phyloP scores from a whole-genome alignment of 129 eudicot species.

The Flaveria linearis region DNA sequence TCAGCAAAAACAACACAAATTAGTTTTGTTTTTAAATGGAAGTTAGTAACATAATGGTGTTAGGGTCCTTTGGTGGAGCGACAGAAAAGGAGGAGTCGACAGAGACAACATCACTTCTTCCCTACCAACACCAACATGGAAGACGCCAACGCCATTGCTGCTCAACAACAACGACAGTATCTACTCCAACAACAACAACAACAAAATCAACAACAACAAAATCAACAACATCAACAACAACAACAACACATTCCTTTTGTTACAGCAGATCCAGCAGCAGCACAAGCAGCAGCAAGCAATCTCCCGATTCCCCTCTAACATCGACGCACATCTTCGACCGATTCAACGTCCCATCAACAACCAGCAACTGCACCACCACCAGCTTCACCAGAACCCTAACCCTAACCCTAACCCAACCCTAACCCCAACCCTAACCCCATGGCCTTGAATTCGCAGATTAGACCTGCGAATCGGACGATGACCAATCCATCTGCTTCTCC shows the following conservation, averaged over 20 bases:
- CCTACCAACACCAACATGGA: slow-evolving; percentile 5
- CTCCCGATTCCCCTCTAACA: slow-evolving; percentile 86
- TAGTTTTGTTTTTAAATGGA: no score
- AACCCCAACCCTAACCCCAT: slow-evolving; percentile 33
- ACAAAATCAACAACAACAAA: slow-evolving; percentile 29
- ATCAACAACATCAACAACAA: slow-evolving; percentile 19
- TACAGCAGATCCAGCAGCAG: slow-evolving; percentile 44
- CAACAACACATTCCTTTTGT: slow-evolving; percentile 33
- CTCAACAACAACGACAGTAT: slow-evolving; percentile 35
- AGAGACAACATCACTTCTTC: background rate
- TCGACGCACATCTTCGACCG: slow-evolving; percentile 76
- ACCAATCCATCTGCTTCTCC: slow-evolving; percentile 35
- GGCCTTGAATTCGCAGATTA: slow-evolving; percentile 29
- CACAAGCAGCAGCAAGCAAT: slow-evolving; percentile 61
- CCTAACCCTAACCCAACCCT: slow-evolving; percentile 46
- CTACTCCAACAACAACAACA: slow-evolving; percentile 31
- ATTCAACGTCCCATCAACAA: slow-evolving; percentile 28
- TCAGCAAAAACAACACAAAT: no score
- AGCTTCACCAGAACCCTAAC: slow-evolving; percentile 12
- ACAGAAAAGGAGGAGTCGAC: slow-evolving; percentile 18
- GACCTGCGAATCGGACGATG: slow-evolving; percentile 25
- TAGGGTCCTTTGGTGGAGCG: background rate
- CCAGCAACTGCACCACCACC: slow-evolving; percentile 26
- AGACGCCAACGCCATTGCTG: slow-evolving; percentile 7
- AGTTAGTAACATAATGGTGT: background rate